A percentile compares a stretch with the other conserved stretches of the same genome.
phyloP scores from a whole-genome alignment of 495 filamentous ascomycete genomes.

The Talaromyces thailandensis region DNA sequence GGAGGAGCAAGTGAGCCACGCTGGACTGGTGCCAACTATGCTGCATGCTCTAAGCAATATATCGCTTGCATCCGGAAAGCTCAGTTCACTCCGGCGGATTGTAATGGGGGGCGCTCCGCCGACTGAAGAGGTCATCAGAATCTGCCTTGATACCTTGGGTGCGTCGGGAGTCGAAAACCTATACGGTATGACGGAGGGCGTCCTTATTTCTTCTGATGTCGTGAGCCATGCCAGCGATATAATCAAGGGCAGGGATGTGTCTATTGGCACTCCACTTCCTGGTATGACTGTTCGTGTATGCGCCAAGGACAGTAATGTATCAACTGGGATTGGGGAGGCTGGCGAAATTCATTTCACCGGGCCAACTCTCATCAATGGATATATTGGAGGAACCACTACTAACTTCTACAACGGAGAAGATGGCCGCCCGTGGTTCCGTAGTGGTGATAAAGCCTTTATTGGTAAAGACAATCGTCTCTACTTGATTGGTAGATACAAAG shows the following conservation, averaged over 20 bases:
- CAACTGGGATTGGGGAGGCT: conserved; percentile 15
- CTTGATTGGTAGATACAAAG: conserved; percentile 38
- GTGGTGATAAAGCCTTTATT: conserved; percentile 38
- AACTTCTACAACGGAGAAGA: conserved; percentile 26
- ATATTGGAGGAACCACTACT: conserved; percentile 15
- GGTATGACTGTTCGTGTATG: conserved; percentile 28
- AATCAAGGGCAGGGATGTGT: conserved; percentile 10
- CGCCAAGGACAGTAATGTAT: conserved; percentile 10
- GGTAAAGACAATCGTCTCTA: conserved; percentile 22
- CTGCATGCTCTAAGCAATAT: conserved; percentile 14
- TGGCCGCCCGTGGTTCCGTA: conserved; percentile 24
- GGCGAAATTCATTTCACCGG: conserved; percentile 35
- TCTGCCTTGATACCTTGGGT: conserved; percentile 18
- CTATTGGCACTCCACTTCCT: conserved; percentile 19
- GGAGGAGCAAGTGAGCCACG: conserved; percentile 18
- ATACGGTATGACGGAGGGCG: conserved; percentile 37
- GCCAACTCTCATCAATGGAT: conserved; percentile 16
- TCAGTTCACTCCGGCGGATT: conserved; percentile 17
- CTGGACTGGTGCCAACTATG: conserved; percentile 28
- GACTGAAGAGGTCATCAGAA: conserved; percentile 17
- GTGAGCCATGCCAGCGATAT: conserved; percentile 5
- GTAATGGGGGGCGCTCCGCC: conserved; percentile 20
- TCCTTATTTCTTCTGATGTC: conserved; percentile 18
- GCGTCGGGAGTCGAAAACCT: conserved; percentile 19
- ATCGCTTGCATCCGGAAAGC: conserved; percentile 9